Evolutionary conservation across 371 early-diverging fungal species (phyloP), one percentile per base, ranked within the genome.

Genomic region (Apophysomyces variabilis): DNA sequence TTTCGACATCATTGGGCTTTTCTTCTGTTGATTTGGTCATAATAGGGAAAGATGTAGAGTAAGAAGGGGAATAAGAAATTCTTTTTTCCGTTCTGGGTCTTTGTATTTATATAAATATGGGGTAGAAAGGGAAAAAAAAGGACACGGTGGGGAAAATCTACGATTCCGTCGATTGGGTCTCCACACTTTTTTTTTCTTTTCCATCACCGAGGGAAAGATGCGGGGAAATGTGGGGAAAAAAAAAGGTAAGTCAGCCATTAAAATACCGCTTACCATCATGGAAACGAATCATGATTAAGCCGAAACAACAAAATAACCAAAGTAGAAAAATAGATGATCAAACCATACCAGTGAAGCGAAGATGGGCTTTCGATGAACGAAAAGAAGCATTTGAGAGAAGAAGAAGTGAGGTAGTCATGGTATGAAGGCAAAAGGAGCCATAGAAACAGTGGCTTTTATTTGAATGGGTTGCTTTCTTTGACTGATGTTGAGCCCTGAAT

Each of bases 1-100:
- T 71, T 60, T 71, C 79, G 8, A 73, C 69, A 3, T 50, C 54
- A 50, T 21, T 21, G 41, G 41, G 8, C 4, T 5, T 16, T 50
- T 50, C 21, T 18, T n/a, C 21, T 18, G 16, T 26, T 21, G 54
- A 18, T 21, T 50, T 50, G 3, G 18, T 18, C 54, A 50, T 50
- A 9, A 5, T 0, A 21, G 5, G 11, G 4, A 21, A 18, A 21
- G 9, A 21, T 50, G 21, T 9, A 16, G 21, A 50, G 11, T 18
- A 50, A 50, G 5, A 50, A 18, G 9, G 9, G 0, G 54, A 7
- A 50, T 6, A 8, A 21, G 5, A 3, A 6, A 16, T 21, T 21
- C 16, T 21, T 5, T 16, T 16, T 21, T 35, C 3, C 9, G 7
- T 8, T 50, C 54, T 7, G 47, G 41, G 8, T 21, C 21, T 18